Percentiles rank a stretch among this genome's conserved stretches.
These are phyloP conservation scores for Ceratobasidium theobromae DNA, from an alignment of 1,284 basidiomycete genomes.

Conservation along the genomic window DNA sequence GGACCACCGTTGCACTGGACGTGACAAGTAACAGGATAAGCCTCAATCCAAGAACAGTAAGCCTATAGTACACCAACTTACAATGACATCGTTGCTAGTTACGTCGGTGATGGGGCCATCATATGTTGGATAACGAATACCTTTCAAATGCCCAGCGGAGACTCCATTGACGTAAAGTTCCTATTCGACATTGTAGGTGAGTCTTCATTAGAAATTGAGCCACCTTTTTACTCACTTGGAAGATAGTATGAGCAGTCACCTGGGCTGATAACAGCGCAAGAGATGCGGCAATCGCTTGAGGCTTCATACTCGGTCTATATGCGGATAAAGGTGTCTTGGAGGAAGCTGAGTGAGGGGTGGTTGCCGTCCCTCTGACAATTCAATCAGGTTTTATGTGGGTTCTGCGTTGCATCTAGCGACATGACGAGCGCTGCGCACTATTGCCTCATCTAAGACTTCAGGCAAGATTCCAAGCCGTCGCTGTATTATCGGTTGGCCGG, in stretches of 20 bases:
- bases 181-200: neutral
- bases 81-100: constrained; percentile 19
- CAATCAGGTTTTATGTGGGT: constrained; percentile 3
- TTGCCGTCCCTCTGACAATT: neutral
- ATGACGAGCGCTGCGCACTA: neutral
- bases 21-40: no score
- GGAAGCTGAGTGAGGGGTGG: neutral
- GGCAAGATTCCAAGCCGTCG: neutral
- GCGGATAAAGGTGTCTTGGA: neutral
- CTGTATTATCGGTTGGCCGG: neutral
- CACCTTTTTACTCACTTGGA: neutral
- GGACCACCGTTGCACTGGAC: constrained; percentile 36
- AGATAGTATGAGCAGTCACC: neutral
- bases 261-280: neutral
- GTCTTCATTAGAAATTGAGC: neutral
- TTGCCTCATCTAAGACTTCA: neutral
- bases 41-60: no score
- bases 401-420: neutral
- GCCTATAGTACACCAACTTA: no score
- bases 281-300: neutral
- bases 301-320: neutral
- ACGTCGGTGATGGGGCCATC: neutral
- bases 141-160: neutral
- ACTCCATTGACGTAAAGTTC: neutral
- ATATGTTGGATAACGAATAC: neutral